Evolutionary conservation across 2,329 filamentous ascomycete species (phyloP), one percentile per base, ranked within the genome.

Genomic region (Leptosphaerulina australis): DNA sequence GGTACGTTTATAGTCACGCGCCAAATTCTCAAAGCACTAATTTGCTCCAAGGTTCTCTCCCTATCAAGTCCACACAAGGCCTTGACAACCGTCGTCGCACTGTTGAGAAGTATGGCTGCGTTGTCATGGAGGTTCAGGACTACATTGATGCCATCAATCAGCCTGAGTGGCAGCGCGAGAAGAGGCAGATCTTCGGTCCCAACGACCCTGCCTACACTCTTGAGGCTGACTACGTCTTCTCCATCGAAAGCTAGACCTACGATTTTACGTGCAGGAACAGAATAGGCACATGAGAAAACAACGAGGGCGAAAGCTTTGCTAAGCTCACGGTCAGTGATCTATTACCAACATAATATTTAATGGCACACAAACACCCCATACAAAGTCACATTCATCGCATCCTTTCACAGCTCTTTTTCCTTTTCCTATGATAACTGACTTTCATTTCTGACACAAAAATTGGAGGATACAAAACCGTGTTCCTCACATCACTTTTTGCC

Each of bases 71-170:
- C 53, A 87, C 84, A 0, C 88, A 91, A 71, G 88, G 88, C 12
- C 75, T 88, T 3, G 78, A 82, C 54, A 73, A 60, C 25, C 82
- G 85, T 61, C 82, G 84, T 3, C 79, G 86, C 28, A 82, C 82
- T 6, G 87, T 91, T 20, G 81, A 83, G 47, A 71, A 92, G 77
- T 90, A 91, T 67, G 91, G 90, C 24, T 97, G 93, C 73, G 68
- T 96, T 20, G 93, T 96, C 38, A 82, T 97, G 73, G 93, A 97
- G 77, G 90, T 94, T 10, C 84, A 97, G 79, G 91, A 94, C 71
- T 97, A 86, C 83, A 96, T 97, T 67, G 92, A 96, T 69, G 91
- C 82, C 20, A 94, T 97, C 76, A 97, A 96, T 76, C 83, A 95
- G 63, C 92, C 92, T 0, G 83, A 91, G 73, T 97, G 93, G 93